These are phyloP conservation scores for Thoreauomyces humboldtii DNA, from an alignment of 192 early-diverging fungal species.

Conservation along the genomic window DNA sequence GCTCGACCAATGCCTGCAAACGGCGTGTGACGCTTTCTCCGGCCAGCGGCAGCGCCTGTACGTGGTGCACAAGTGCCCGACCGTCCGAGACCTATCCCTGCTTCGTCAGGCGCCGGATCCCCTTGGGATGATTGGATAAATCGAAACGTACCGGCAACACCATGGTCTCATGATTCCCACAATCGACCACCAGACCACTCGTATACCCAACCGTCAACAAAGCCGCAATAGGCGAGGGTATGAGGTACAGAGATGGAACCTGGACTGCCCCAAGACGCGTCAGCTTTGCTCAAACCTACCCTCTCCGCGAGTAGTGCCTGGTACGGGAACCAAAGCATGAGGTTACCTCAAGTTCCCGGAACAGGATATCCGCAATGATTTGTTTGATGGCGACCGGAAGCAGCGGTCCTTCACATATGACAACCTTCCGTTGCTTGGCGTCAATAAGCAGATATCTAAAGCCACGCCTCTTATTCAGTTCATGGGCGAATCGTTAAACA, in stretches of 20 bases:
- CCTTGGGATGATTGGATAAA: too few relatives aligned
- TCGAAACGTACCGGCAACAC: constrained; percentile 70
- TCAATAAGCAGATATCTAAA: constrained; percentile 72
- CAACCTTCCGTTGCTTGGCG: constrained; percentile 79
- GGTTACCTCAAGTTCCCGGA: constrained; percentile 68
- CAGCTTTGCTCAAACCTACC: too few relatives aligned
- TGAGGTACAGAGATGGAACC: constrained; percentile 78
- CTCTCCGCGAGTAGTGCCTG: too few relatives aligned
- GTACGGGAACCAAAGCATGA: neutral
- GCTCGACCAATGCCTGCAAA: constrained; percentile 57
- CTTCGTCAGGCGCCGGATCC: too few relatives aligned
- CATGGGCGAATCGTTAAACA: neutral
- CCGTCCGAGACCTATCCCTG: constrained; percentile 64
- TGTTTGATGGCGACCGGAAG: constrained; percentile 66
- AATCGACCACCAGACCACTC: constrained; percentile 84
- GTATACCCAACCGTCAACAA: constrained; percentile 72
- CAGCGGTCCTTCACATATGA: constrained; percentile 73
- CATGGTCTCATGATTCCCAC: constrained; percentile 72
- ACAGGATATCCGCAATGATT: constrained; percentile 68
- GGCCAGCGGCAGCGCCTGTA: constrained; percentile 63
- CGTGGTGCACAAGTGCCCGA: constrained; percentile 63
- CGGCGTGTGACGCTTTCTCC: constrained; percentile 58
- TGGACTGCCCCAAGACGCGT: too few relatives aligned
- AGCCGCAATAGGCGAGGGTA: constrained; percentile 66
- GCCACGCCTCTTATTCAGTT: neutral